A percentile compares a stretch with the other conserved stretches of the same genome.
These are phyloP conservation scores for Fusarium irregulare DNA, from an alignment of 2,329 filamentous ascomycete species.

Conservation along the genomic window DNA sequence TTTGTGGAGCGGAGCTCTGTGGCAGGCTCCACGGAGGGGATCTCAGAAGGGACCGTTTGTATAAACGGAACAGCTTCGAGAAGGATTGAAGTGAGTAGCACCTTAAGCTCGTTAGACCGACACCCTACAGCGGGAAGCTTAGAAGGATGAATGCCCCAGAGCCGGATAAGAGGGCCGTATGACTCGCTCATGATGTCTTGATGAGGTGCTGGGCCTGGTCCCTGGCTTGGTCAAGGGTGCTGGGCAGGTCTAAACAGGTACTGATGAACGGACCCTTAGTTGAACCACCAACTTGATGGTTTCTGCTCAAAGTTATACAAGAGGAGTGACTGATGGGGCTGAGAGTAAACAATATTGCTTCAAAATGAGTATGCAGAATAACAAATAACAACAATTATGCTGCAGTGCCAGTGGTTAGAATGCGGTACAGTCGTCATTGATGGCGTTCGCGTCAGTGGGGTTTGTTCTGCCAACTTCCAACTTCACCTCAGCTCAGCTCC, in stretches of 20 bases:
- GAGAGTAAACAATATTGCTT: neutral
- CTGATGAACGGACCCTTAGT: neutral
- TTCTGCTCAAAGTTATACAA: neutral
- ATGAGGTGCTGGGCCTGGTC: slow-evolving; percentile 3
- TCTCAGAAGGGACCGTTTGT: slow-evolving; percentile 61
- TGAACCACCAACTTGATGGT: neutral
- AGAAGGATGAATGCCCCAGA: slow-evolving; percentile 62
- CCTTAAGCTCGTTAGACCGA: slow-evolving; percentile 56
- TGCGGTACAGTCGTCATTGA: slow-evolving; percentile 34
- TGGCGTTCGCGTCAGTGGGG: slow-evolving; percentile 25
- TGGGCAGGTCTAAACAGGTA: neutral
- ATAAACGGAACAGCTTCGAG: slow-evolving; percentile 70
- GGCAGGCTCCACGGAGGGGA: slow-evolving; percentile 31
- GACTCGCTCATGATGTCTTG: slow-evolving; percentile 37
- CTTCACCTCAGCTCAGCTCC: slow-evolving; percentile 12
- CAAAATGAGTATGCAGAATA: neutral
- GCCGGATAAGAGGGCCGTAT: slow-evolving; percentile 62
- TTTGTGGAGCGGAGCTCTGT: slow-evolving; percentile 21
- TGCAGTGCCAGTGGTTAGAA: neutral
- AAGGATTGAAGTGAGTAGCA: slow-evolving; percentile 65
- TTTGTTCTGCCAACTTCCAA: slow-evolving; percentile 27
- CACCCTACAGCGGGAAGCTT: slow-evolving; percentile 60
- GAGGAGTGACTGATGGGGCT: neutral
- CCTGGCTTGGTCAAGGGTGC: neutral
- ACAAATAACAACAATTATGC: neutral